Percentiles rank a stretch among this genome's conserved stretches.
Evolutionary conservation across 208 protist genomes (phyloP).

Genomic region (Leishmania tarentolae): DNA sequence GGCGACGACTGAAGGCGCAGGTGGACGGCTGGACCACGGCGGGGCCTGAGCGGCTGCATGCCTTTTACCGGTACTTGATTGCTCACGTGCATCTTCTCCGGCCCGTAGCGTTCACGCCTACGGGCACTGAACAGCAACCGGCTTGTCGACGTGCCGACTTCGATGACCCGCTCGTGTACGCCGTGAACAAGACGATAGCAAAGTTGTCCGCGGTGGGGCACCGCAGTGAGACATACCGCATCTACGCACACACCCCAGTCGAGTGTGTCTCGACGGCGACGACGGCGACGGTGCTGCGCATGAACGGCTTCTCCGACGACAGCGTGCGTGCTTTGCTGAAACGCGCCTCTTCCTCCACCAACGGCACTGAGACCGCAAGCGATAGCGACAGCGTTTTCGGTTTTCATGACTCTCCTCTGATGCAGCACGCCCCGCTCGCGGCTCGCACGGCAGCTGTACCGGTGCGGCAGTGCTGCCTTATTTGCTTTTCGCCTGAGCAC

Average conservation of each 20-base stretch:
- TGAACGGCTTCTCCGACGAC: conserved; percentile 67
- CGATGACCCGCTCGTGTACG: conserved; percentile 71
- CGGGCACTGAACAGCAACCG: neutral
- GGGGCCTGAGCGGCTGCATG: conserved; percentile 77
- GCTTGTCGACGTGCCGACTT: conserved; percentile 5
- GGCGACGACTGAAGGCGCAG: conserved; percentile 61
- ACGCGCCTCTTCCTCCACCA: conserved; percentile 2
- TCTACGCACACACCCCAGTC: conserved; percentile 64
- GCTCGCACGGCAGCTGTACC: conserved; percentile 67
- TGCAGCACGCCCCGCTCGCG: conserved; percentile 7
- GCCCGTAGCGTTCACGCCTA: neutral
- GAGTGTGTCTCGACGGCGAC: conserved; percentile 43
- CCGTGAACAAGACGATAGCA: conserved; percentile 63
- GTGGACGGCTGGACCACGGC: conserved; percentile 84
- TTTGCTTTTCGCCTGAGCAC: conserved; percentile 71
- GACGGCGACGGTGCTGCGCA: conserved; percentile 61
- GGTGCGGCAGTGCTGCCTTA: conserved; percentile 50
- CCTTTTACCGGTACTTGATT: conserved; percentile 80
- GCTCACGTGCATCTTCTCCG: conserved; percentile 50
- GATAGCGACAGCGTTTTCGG: neutral
- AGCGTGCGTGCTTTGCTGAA: conserved; percentile 50
- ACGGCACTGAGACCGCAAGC: neutral
- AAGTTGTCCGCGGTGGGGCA: conserved; percentile 57
- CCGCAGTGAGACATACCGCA: conserved; percentile 58
- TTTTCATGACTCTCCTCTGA: neutral